Evolutionary conservation across 805 yeast genomes (phyloP).

Genomic region (Candida nitratophila): DNA sequence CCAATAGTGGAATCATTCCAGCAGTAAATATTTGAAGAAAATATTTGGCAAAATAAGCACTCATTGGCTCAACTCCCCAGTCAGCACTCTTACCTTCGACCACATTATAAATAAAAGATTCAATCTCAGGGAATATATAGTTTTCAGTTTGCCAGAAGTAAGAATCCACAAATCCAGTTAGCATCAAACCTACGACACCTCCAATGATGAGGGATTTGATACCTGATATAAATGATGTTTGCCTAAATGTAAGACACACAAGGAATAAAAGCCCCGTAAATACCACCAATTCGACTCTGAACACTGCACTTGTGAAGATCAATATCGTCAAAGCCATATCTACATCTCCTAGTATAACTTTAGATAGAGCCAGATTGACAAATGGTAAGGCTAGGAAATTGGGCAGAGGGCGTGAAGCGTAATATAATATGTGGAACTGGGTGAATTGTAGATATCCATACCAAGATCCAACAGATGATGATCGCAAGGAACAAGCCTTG

Average conservation of each 20-base stretch:
- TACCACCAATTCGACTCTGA: constrained; percentile 65
- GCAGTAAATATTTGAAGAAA: constrained; percentile 38
- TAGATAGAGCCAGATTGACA: constrained; percentile 48
- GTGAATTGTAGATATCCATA: constrained; percentile 50
- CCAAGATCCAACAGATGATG: constrained; percentile 39
- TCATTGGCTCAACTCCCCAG: constrained; percentile 83
- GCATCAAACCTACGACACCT: constrained; percentile 37
- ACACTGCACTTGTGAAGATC: constrained; percentile 57
- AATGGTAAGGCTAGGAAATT: constrained; percentile 79
- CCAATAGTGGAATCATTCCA: constrained; percentile 35
- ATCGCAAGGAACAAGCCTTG: constrained; percentile 14
- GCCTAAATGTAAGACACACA: constrained; percentile 40
- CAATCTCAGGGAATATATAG: constrained; percentile 58
- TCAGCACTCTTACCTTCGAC: constrained; percentile 62
- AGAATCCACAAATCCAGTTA: constrained; percentile 55
- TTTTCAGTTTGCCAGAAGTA: constrained; percentile 57
- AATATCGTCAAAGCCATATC: constrained; percentile 44
- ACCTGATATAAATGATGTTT: constrained; percentile 33
- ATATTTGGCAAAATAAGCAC: constrained; percentile 56
- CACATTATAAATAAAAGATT: constrained; percentile 68
- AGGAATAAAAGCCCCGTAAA: constrained; percentile 44
- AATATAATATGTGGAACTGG: constrained; percentile 77
- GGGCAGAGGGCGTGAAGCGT: constrained; percentile 83
- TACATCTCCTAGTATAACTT: constrained; percentile 40
- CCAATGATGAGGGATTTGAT: constrained; percentile 42